Evolutionary conservation across 768 basidiomycete species (phyloP).

Genomic region (Amylocystis lapponica): DNA sequence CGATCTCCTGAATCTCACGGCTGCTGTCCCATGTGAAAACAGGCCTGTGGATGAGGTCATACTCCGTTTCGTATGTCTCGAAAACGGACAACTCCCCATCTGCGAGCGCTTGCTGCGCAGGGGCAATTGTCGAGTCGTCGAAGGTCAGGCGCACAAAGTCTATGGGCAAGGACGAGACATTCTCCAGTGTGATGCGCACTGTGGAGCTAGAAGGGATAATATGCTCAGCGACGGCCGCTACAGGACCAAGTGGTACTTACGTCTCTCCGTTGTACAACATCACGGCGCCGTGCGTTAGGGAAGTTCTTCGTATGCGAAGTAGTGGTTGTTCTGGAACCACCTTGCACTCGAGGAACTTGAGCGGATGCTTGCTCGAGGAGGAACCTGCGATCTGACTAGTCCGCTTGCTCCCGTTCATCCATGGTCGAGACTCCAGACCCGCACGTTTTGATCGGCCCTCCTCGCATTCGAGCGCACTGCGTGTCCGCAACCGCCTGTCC

Average conservation of each 20-base stretch:
- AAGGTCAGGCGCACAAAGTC: slow-evolving; percentile 85
- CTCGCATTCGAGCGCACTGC: slow-evolving; percentile 60
- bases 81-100: slow-evolving; percentile 79
- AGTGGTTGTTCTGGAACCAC: slow-evolving; percentile 87
- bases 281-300: slow-evolving; percentile 88
- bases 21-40: slow-evolving; percentile 69
- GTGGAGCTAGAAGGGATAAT: slow-evolving; percentile 55
- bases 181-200: slow-evolving; percentile 85
- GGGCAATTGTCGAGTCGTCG: slow-evolving; percentile 82
- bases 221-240: not conserved
- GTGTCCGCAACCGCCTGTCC: slow-evolving; percentile 46
- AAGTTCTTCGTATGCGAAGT: slow-evolving; percentile 78
- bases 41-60: slow-evolving; percentile 68
- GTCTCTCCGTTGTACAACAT: slow-evolving; percentile 95
- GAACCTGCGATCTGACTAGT: slow-evolving; percentile 17
- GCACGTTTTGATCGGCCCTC: slow-evolving; percentile 63
- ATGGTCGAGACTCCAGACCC: slow-evolving; percentile 67
- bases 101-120: slow-evolving; percentile 68
- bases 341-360: slow-evolving; percentile 69
- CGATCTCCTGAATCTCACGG: slow-evolving; percentile 46
- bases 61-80: slow-evolving; percentile 88
- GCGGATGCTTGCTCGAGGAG: slow-evolving; percentile 20
- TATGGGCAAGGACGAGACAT: slow-evolving; percentile 75
- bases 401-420: slow-evolving; percentile 46
- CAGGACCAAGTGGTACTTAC: slow-evolving; percentile 36